phyloP scores from a whole-genome alignment of 2,329 filamentous ascomycete species.

The Pestalotiopsis sp. region DNA sequence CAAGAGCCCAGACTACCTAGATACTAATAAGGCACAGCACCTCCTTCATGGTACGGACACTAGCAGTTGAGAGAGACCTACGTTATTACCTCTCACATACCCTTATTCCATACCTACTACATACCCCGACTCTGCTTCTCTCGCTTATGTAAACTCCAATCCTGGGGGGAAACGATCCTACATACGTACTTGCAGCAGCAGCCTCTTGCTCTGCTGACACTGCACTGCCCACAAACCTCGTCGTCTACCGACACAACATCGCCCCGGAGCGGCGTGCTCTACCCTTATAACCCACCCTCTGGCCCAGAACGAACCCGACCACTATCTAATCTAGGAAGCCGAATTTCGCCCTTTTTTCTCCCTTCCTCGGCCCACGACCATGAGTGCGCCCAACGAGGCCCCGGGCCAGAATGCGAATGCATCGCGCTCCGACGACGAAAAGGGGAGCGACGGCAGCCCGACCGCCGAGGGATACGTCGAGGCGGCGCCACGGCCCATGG shows the following conservation, averaged over 20 bases:
- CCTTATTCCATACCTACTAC: neutral
- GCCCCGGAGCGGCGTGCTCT: neutral
- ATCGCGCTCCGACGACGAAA: conserved; percentile 35
- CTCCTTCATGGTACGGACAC: neutral
- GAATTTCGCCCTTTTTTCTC: neutral
- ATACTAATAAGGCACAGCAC: neutral
- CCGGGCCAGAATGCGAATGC: conserved; percentile 17
- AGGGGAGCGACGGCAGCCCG: conserved; percentile 40
- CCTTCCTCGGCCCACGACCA: conserved; percentile 12
- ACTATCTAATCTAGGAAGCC: neutral
- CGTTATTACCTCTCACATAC: neutral
- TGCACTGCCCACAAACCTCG: neutral
- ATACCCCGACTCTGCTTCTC: neutral
- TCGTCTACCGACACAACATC: neutral
- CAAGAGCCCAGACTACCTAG: neutral
- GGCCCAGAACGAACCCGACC: too few relatives aligned
- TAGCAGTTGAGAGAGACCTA: too few relatives aligned
- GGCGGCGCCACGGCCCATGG: conserved; percentile 39
- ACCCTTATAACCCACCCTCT: too few relatives aligned
- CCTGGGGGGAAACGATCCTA: neutral
- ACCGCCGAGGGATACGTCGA: conserved; percentile 36
- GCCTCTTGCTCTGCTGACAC: neutral
- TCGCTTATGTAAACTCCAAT: neutral
- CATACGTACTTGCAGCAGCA: neutral
- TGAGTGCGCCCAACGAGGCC: conserved; percentile 23